Evolutionary conservation across 225 moss, liverwort and hornwort species (phyloP).

Genomic region (Neckera pumila): DNA sequence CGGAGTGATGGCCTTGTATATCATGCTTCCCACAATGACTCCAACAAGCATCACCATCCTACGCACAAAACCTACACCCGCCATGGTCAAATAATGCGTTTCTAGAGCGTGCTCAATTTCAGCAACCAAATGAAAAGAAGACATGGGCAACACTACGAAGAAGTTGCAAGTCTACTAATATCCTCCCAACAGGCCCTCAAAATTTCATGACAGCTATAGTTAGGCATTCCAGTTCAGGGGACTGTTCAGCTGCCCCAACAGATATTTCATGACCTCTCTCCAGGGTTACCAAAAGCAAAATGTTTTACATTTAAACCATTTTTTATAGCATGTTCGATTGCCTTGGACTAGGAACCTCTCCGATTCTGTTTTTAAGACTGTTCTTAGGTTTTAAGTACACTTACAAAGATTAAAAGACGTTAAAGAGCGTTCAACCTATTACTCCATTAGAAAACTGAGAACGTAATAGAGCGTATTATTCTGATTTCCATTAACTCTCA

Average conservation of each 20-base stretch:
- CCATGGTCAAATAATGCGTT: neutral
- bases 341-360: neutral
- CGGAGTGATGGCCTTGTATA: conserved; percentile 45
- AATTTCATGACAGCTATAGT: neutral
- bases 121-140: neutral
- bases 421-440: neutral
- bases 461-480: neutral
- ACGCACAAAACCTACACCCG: conserved; percentile 36
- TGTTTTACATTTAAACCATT: too few species aligned
- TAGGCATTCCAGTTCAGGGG: neutral
- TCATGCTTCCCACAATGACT: conserved; percentile 39
- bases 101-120: neutral
- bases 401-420: neutral
- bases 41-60: conserved; percentile 42
- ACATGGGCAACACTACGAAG: neutral
- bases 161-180: neutral
- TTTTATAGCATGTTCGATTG: neutral
- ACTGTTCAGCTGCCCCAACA: neutral
- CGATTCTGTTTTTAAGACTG: neutral
- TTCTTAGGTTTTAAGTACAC: too few species aligned
- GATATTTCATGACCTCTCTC: neutral
- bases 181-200: neutral
- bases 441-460: neutral
- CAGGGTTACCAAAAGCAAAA: neutral
- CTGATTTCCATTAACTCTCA: neutral